A percentile compares a stretch with the other conserved stretches of the same genome.
These are phyloP conservation scores for Ulota crispa DNA, from an alignment of 225 moss, liverwort and hornwort species.

Conservation along the genomic window DNA sequence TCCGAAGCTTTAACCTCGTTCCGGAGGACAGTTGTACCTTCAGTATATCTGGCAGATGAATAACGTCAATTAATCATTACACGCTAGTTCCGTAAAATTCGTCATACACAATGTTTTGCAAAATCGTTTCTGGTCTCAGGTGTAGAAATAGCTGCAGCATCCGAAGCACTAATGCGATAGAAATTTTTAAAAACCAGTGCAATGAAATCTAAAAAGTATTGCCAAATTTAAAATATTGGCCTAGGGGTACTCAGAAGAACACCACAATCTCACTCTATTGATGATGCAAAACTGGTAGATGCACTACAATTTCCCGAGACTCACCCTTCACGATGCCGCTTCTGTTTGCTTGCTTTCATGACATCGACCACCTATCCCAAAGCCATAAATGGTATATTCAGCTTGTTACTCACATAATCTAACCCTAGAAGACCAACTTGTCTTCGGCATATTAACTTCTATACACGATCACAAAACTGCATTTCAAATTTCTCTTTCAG, in stretches of 20 bases:
- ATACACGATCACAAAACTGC: background rate
- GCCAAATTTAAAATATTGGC: background rate
- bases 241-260: background rate
- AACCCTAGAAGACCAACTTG: background rate
- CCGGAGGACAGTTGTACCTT: conserved; percentile 79
- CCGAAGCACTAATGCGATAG: background rate
- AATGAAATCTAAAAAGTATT: background rate
- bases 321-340: conserved; percentile 95
- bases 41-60: conserved; percentile 66
- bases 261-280: background rate
- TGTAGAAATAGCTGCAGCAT: background rate
- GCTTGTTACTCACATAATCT: background rate
- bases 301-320: background rate
- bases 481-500: background rate
- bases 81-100: background rate
- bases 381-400: background rate
- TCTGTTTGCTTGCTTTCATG: conserved; percentile 80
- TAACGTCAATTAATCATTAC: background rate
- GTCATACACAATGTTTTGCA: background rate
- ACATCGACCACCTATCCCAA: conserved; percentile 76
- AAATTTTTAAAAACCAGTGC: background rate
- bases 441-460: background rate
- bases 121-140: background rate
- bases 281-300: background rate
- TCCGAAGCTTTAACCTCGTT: conserved; percentile 77